A percentile compares a stretch with the other conserved stretches of the same genome.
phyloP scores from a whole-genome alignment of 192 early-diverging fungal genomes.

The Phycomyces nitens region DNA sequence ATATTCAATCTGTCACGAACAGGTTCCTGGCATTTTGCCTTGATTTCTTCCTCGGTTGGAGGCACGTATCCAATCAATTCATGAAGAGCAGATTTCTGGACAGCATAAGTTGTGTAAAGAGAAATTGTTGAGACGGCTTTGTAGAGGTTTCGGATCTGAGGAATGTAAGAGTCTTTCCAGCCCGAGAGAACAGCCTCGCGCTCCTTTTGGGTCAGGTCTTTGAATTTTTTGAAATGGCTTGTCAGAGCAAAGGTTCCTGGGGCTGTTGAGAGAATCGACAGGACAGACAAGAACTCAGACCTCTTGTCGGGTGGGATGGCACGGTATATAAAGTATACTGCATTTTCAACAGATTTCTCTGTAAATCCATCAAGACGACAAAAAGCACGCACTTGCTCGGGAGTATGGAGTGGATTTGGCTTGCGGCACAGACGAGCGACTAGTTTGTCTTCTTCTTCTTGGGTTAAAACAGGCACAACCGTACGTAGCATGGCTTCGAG shows the following conservation, averaged over 20 bases:
- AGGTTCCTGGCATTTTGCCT: neutral
- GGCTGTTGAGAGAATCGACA: constrained; percentile 35
- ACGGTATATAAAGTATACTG: neutral
- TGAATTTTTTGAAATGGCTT: constrained; percentile 25
- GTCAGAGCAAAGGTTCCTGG: constrained; percentile 33
- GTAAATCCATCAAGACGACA: neutral
- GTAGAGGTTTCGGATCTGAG: constrained; percentile 29
- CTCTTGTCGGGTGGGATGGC: constrained; percentile 19
- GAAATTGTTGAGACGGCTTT: constrained; percentile 26
- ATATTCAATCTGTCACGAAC: constrained; percentile 1
- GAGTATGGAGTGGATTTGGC: constrained; percentile 21
- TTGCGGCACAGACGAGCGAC: neutral
- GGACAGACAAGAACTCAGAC: neutral
- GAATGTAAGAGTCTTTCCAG: constrained; percentile 23
- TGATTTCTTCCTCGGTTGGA: constrained; percentile 37
- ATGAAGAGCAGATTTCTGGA: constrained; percentile 23
- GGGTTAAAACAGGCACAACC: constrained; percentile 36
- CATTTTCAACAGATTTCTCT: neutral
- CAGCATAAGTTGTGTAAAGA: constrained; percentile 19
- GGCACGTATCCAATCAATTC: constrained; percentile 47
- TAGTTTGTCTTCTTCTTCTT: constrained; percentile 35
- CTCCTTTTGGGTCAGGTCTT: constrained; percentile 23
- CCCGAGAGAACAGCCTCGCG: constrained; percentile 27
- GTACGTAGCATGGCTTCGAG: constrained; percentile 46
- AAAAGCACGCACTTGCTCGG: constrained; percentile 11